Evolutionary conservation across 441 rosid species (phyloP), one percentile per base, ranked within the genome.

Genomic region (Geranium incanum): DNA sequence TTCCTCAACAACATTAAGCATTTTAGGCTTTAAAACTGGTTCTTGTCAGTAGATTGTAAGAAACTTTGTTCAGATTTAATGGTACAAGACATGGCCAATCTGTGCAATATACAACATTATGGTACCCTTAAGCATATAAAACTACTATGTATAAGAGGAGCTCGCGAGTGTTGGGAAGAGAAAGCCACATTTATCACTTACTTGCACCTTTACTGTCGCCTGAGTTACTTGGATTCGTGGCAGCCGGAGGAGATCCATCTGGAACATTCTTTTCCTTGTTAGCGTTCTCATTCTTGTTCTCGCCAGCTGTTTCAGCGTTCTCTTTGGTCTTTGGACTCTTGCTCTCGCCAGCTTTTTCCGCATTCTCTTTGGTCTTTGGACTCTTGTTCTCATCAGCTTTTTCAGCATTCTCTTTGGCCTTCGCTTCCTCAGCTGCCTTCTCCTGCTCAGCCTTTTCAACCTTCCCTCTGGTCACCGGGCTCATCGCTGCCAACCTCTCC

Each of bases 401-500:
- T 45, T 45, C 55, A 45, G 3, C 3, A 1, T 11, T 45, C 55
- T 45, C 55, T 45, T 45, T 45, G 55, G 55, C 55, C 55, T 45
- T 45, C 3, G n/a, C 55, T 45, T 45, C 55, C 55, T 45, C 55
- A 45, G 55, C 55, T 45, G n/a, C 55, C 55, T 45, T 45, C 11
- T 45, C 55, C 7, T 45, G 3, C 33, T 59, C 65, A 18, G 65
- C 63, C 18, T 12, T 45, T 45, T 5, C 55, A 12, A 12, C 55
- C n/a, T 45, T 45, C 15, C 13, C n/a, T 45, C 55, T 45, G 55
- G 55, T 45, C 55, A 9, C 13, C n/a, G 55, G 55, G 13, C 55
- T 45, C 55, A 45, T 45, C n/a, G 55, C 55, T 11, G 55, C 55
- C 55, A 45, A n/a, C 55, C 55, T 45, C 70, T 79, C 87, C 21